Evolutionary conservation across 306 rosid genomes (phyloP), one percentile per base, ranked within the genome.

Genomic region (Begonia peltatifolia): DNA sequence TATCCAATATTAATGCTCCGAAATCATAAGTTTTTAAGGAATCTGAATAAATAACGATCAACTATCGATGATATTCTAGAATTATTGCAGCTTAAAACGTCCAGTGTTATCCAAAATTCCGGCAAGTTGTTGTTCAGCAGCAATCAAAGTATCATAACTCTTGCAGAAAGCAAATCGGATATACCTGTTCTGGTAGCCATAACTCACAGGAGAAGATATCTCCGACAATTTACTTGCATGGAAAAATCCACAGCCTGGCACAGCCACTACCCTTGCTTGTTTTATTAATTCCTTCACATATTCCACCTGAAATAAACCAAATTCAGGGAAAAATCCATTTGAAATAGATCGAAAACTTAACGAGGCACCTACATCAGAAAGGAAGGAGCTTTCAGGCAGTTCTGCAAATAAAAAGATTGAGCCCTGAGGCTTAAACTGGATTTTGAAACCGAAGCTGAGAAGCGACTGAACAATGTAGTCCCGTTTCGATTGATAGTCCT

Each of bases 101-200:
- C 80, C 78, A 56, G 42, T 50, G 30, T 60, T 50, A 55, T 74
- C 65, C 58, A 64, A 63, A 72, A 82, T 63, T 62, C 70, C 67
- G 11, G 43, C 68, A 2, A 88, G 70, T 61, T 63, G 77, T 72
- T 76, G 74, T 16, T 84, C 74, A 53, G 77, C 97, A 11, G 61
- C 59, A 42, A 74, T 60, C 68, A 88, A 78, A 56, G 97, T 88
- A 42, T 60, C 69, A 47, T 68, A 54, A 58, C 89, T 84, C 75
- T 88, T 88, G 56, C 97, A 88, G 66, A 79, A 88, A 50, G 97
- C 95, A 75, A 88, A 84, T 57, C 97, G 73, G 56, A 88, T 70
- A 63, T 77, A 84, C 62, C 93, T 73, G 61, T 64, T 75, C 46
- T 69, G 88, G 46, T 81, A 81, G 58, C 50, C 42, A 59, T 14